phyloP scores from a whole-genome alignment of 1,139 yeast species.

The Candida sp. region DNA sequence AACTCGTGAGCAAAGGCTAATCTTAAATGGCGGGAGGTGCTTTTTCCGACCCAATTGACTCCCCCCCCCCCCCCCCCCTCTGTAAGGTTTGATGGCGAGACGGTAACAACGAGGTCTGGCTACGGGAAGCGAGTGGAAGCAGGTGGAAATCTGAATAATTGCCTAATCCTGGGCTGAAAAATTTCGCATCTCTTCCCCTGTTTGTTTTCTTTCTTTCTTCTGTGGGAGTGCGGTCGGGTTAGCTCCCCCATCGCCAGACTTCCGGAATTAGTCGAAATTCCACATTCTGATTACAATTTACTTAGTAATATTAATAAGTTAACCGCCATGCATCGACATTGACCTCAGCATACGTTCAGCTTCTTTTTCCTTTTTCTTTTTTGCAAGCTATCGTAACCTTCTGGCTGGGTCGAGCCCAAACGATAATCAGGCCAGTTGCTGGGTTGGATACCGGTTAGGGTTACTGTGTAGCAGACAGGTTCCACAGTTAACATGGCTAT shows the following conservation, averaged over 20 bases:
- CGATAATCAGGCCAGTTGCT: no score
- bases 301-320: constrained; percentile 4
- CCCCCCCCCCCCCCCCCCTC: neutral
- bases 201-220: neutral
- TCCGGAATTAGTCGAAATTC: constrained; percentile 3
- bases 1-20: neutral
- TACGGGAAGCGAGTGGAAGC: neutral
- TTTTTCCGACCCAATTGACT: neutral
- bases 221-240: neutral
- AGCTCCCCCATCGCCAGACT: neutral
- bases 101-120: neutral
- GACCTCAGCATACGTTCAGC: neutral
- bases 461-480: no score
- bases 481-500: no score
- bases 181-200: neutral
- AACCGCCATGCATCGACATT: neutral
- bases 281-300: constrained; percentile 2
- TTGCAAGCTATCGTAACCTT: neutral
- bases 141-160: neutral
- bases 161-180: neutral
- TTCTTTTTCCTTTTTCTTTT: neutral
- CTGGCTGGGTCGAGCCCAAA: neutral
- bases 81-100: neutral
- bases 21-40: neutral
- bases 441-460: no score